Evolutionary conservation across 768 basidiomycete species (phyloP), one percentile per base, ranked within the genome.

Genomic region (Neoboletus magnificus): DNA sequence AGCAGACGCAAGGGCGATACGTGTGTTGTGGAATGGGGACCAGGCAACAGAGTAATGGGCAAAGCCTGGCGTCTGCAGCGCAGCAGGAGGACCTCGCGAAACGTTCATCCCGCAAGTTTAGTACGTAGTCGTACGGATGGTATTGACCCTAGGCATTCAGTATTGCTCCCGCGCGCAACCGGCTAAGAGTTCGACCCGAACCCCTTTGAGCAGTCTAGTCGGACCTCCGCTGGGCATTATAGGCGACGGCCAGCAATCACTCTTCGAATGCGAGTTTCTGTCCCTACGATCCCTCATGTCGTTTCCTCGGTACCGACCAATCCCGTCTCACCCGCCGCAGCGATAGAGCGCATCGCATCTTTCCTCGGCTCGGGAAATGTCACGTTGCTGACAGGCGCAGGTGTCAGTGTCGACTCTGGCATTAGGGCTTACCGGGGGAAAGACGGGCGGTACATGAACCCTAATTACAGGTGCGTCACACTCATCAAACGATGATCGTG

Each of bases 371-470:
- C 77, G 5, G 91, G 92, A n/a, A 86, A 83, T 69, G 83, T 83
- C 46, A 74, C 86, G 0, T 74, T 93, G 16, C 69, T 98, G 52
- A 94, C 93, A 0, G 94, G 94, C 3, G 96, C 96, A 0, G 96
- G 96, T 8, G 91, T 97, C 60, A 91, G 89, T 68, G 94, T 98
- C 29, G 96, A 98, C 71, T 92, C 89, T 27, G 96, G 96, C 43
- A 96, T 98, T 57, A 79, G 92, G 61, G 93, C 94, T n/a, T 97
- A 98, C 72, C 77, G 94, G 54, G 94, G 94, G 1, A 69, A 67
- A 57, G 90, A 95, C 65, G 94, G 94, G 16, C 76, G 86, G 59
- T 93, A 93, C 71, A 83, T 90, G 83, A 91, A 93, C 64, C 90
- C 89, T n/a, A 87, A 92, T 70, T 92, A 90, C 77, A 87, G 85